Percentiles rank a stretch among this genome's conserved stretches.
Evolutionary conservation across 148 eudicot genomes (phyloP).

Genomic region (Camellia granthamiana): DNA sequence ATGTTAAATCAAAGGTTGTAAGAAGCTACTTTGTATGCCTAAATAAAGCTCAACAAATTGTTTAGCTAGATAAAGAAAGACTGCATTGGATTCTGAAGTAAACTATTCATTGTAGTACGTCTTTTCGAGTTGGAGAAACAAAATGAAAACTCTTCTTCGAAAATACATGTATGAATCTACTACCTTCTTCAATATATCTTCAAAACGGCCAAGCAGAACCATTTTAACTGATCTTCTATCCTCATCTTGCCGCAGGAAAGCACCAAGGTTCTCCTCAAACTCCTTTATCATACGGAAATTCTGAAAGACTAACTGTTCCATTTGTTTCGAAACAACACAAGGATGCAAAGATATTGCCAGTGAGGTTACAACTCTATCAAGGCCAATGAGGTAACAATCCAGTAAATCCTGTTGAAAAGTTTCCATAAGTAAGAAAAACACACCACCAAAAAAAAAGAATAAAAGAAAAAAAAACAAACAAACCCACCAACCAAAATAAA

Average conservation of each 20-base stretch:
- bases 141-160: not conserved
- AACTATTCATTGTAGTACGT: not conserved
- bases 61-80: not conserved
- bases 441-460: not conserved
- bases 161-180: not conserved
- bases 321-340: conserved; percentile 50
- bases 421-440: not conserved
- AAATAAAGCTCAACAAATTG: not conserved
- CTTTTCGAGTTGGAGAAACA: not conserved
- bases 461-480: too few species aligned
- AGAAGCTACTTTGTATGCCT: not conserved
- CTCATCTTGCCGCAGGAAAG: conserved; percentile 31
- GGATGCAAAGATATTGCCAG: conserved; percentile 44
- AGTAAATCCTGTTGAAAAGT: conserved; percentile 46
- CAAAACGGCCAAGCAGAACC: conserved; percentile 58
- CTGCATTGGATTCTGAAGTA: not conserved
- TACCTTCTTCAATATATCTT: conserved; percentile 65
- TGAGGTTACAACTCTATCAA: conserved; percentile 30
- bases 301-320: conserved; percentile 49
- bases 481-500: not conserved
- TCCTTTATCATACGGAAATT: conserved; percentile 58
- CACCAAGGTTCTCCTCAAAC: conserved; percentile 46
- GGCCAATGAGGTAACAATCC: conserved; percentile 67
- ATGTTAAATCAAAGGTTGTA: not conserved
- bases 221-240: conserved; percentile 46